Base-by-base conservation (phyloP, 139 green algal genomes). In the Chlorella sp. region DNA sequence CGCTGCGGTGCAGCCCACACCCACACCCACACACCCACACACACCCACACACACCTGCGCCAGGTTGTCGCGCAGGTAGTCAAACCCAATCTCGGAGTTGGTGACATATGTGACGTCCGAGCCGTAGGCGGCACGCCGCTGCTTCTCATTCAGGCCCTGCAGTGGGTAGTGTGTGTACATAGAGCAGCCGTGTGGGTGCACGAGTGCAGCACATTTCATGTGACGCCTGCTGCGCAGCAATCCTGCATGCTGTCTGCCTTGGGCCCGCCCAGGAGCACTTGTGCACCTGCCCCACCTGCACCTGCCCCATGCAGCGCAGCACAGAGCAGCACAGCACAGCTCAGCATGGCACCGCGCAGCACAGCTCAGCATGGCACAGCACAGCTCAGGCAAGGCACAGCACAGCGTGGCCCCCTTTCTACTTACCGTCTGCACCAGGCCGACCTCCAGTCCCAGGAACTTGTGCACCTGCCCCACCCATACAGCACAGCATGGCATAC, bases 31-130 rank as follows among this genome's bases (percentile, higher is more conserved):
- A 57, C 48, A 57, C 48, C 9, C 7, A 57, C 48, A 57, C 48
- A 57, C 7, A 57, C 48, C 7, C 48, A n/a, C n/a, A 11, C 86
- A 86, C 83, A 94, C 95, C 92, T 94, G 92, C 34, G 96, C 96
- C 79, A 99, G 94, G 94, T 99, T 99, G 92, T 99, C 98, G 0
- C 98, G 90, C 68, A 99, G 94, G 94, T 98, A 99, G 95, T 99
- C 98, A 91, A 99, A 99, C 61, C 98, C 98, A 57, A 99, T 96
- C 95, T 99, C 98, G 60, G 87, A 95, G 95, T 99, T 99, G 86
- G 98, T 99, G 26, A 99, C 97, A 84, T 99, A 99, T 0, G 98
- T 99, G 42, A 99, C 93, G 92, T 99, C 98, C 37, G 91, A 93
- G 18, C 22, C 71, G 91, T 99, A 99, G 2, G 96, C 97, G 1